These are phyloP conservation scores for Aureoboletus auriporus DNA, from an alignment of 768 basidiomycete species.

Conservation along the genomic window DNA sequence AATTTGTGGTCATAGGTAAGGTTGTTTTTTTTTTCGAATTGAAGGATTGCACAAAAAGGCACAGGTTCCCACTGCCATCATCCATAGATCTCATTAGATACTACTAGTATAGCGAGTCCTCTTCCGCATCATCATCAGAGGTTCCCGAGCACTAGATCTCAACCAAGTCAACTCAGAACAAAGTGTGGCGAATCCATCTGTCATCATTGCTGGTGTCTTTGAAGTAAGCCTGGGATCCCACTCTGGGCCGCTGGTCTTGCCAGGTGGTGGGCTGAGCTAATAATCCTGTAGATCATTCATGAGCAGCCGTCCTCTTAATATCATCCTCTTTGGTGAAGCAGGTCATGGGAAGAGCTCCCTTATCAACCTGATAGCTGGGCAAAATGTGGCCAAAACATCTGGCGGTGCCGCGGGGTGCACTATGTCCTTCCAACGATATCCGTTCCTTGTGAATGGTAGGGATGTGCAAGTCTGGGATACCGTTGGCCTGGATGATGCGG, in stretches of 20 bases:
- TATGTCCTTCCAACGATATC: neutral
- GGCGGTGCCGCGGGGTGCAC: neutral
- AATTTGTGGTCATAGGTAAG: neutral
- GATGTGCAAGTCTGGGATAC: neutral
- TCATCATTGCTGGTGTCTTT: neutral
- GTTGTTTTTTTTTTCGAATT: neutral
- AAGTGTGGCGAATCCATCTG: too few species aligned
- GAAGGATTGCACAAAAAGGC: neutral
- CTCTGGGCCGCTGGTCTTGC: neutral
- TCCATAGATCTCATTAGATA: too few species aligned
- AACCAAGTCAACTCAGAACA: too few species aligned
- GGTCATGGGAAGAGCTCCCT: neutral
- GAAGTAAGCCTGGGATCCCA: neutral
- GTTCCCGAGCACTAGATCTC: too few species aligned
- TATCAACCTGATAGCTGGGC: neutral
- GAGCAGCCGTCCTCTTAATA: neutral
- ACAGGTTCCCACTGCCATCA: too few species aligned
- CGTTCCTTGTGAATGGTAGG: neutral
- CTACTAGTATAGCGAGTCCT: too few species aligned
- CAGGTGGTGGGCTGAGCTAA: neutral
- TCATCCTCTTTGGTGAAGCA: neutral
- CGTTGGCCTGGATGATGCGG: neutral
- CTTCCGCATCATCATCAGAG: too few species aligned
- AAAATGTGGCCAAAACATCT: neutral
- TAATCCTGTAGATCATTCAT: neutral